Base-by-base conservation (phyloP, 768 basidiomycete genomes). In the Lepiota venenata region DNA sequence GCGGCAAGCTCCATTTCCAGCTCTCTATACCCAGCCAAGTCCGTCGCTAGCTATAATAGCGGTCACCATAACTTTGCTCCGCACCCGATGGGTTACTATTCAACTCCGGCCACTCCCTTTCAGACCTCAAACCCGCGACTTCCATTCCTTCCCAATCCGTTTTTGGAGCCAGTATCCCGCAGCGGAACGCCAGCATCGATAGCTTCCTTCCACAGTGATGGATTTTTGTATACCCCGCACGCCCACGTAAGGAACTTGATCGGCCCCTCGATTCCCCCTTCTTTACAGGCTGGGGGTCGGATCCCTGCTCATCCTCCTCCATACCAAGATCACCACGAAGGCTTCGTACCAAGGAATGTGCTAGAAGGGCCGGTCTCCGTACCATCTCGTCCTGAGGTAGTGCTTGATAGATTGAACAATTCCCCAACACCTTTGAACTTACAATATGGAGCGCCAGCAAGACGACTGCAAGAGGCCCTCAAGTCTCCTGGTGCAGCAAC, bases 121-220 rank as follows among this genome's bases (percentile, higher is more conserved):
- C 42, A 40, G 20, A 12, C 41, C 27, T 16, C 40, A 22, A 52
- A 52, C 32, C 2, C 32, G 10, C 42, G 50, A 15, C 41, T 11
- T n/a, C 50, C 27, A 20, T 29, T 20, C 15, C 27, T 62, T 16
- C 53, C 60, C 1, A 63, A 62, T 37, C 56, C 62, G 5, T 65
- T 62, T 29, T 37, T 52, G 27, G 67, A 66, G 29, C 60, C 32
- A 21, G 18, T 27, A 3, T 52, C 50, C 15, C 41, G 50, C 21
- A 52, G 50, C 50, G 29, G 38, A 50, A 64, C 56, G 36, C 61
- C 63, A 50, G 58, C 47, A 16, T 62, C 63, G n/a, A 42, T 62
- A 15, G 58, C 53, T 18, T 64, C 63, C 2, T 59, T 60, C 40
- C 50, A 32, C n/a, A 52, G 50, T 22, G 50, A 52, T 52, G 50